Base-by-base conservation (phyloP, 768 basidiomycete genomes). In the Lanmaoa rubissima region DNA sequence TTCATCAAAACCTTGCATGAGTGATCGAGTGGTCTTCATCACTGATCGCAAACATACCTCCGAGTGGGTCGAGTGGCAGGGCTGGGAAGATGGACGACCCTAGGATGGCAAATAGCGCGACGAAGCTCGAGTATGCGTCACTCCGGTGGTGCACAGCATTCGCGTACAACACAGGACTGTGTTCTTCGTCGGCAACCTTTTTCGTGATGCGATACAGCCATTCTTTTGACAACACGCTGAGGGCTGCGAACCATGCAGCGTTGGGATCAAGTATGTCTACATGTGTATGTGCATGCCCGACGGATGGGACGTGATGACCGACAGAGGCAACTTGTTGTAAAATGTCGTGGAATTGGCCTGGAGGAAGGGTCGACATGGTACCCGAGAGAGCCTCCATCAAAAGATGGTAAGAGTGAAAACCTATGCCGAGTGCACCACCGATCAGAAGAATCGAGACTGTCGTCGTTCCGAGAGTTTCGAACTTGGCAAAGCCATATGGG, bases 61-160 rank as follows among this genome's bases (percentile, higher is more conserved):
- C 97, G 36, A 99, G 80, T 10, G 97, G 95, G 69, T 99, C 97
- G 38, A 98, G 77, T 55, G 97, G 90, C 52, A 92, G 68, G n/a
- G 82, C 78, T 16, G 94, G 94, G 71, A 90, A 90, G 61, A 85
- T 78, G 78, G 91, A 91, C 11, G 88, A 92, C 13, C 95, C 94
- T 9, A 98, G 74, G 66, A 99, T 99, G 16, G 96, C 95, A 45
- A 89, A 81, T 53, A 98, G 82, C 12, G 95, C 94, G 52, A 99
- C 93, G 48, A 88, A 63, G 64, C 94, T 95, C 4, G 94, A 94
- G 67, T 94, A 93, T 7, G 93, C 94, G 70, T 99, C 97, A 61
- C 92, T 94, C n/a, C 97, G 83, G 74, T 99, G 97, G 71, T 98
- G 96, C 54, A 94, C 81, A 7, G 96, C 97, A 70, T 98, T 99